A percentile compares a stretch with the other conserved stretches of the same genome.
Evolutionary conservation across 2,329 filamentous ascomycete genomes (phyloP).

Genomic region (Paecilomyces fulvus): DNA sequence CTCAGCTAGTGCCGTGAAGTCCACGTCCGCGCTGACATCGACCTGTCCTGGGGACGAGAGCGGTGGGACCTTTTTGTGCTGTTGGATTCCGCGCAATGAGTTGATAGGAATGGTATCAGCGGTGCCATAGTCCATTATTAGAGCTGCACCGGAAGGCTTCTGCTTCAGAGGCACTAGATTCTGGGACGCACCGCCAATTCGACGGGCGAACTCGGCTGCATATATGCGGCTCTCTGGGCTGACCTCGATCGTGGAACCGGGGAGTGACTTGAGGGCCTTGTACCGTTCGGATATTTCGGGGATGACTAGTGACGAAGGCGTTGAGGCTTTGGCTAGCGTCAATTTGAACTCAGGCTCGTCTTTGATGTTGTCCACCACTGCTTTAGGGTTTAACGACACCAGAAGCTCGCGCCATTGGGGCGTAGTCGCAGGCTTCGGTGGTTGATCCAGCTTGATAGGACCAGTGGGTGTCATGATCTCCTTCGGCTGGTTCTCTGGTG

Average conservation of each 20-base stretch:
- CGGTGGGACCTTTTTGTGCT: slow-evolving; percentile 68
- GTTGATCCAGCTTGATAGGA: slow-evolving; percentile 37
- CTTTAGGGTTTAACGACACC: slow-evolving; percentile 58
- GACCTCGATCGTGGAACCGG: slow-evolving; percentile 73
- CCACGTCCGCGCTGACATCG: slow-evolving; percentile 86
- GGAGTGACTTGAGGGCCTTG: slow-evolving; percentile 58
- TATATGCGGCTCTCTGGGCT: slow-evolving; percentile 80
- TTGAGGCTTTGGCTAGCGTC: slow-evolving; percentile 63
- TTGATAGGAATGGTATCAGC: slow-evolving; percentile 70
- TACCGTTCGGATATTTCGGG: slow-evolving; percentile 76
- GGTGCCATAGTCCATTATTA: slow-evolving; percentile 95
- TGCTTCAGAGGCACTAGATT: slow-evolving; percentile 43
- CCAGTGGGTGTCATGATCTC: slow-evolving; percentile 43
- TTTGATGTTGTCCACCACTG: slow-evolving; percentile 40
- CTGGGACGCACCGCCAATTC: slow-evolving; percentile 64
- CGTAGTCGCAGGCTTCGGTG: slow-evolving; percentile 29
- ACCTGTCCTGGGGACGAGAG: slow-evolving; percentile 73
- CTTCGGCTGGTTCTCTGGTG: slow-evolving; percentile 37
- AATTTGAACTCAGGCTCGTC: slow-evolving; percentile 78
- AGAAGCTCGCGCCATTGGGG: slow-evolving; percentile 77
- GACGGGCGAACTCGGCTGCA: slow-evolving; percentile 68
- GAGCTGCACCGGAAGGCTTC: slow-evolving; percentile 67
- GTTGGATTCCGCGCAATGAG: slow-evolving; percentile 79
- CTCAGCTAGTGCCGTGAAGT: slow-evolving; percentile 82
- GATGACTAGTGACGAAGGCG: slow-evolving; percentile 75